Conservation (phyloP, 2,329 filamentous ascomycete species). For the Alternaria ethzedia region DNA sequence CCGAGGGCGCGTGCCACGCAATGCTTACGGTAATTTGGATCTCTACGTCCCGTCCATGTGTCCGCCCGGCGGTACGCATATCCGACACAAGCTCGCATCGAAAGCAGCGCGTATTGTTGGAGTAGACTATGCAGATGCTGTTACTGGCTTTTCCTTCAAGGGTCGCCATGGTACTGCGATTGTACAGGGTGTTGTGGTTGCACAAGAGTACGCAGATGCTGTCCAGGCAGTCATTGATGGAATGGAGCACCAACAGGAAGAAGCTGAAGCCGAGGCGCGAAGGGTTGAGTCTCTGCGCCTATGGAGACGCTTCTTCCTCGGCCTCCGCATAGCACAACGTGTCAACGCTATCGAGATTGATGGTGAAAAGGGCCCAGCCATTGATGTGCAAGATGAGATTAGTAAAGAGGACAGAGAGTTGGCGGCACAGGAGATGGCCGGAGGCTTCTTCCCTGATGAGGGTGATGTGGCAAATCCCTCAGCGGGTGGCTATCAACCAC, state of each 20-base stretch:
- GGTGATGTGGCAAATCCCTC: constrained; percentile 49
- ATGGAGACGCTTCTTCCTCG: constrained; percentile 67
- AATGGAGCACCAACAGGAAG: constrained; percentile 69
- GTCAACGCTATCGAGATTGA: constrained; percentile 64
- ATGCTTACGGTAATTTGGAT: constrained; percentile 68
- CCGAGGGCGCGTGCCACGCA: constrained; percentile 70
- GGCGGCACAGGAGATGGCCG: constrained; percentile 39
- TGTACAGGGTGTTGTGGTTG: constrained; percentile 77
- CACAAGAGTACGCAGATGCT: constrained; percentile 73
- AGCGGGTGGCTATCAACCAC: constrained; percentile 17
- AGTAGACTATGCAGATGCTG: constrained; percentile 86
- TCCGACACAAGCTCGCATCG: constrained; percentile 64
- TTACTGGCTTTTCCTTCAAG: constrained; percentile 88
- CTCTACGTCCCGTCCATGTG: constrained; percentile 70
- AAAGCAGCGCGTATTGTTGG: constrained; percentile 77
- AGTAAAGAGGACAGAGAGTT: constrained; percentile 36
- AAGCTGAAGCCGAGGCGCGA: constrained; percentile 65
- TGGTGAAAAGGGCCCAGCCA: constrained; percentile 34
- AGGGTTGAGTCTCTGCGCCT: constrained; percentile 58
- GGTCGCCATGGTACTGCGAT: constrained; percentile 87
- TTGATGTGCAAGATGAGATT: constrained; percentile 42
- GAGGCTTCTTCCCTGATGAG: constrained; percentile 56
- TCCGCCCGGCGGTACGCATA: constrained; percentile 64
- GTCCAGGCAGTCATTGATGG: constrained; percentile 72
- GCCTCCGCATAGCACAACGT: constrained; percentile 72